phyloP scores from a whole-genome alignment of 768 basidiomycete genomes.

The Rubroboletus pulcherrimus region DNA sequence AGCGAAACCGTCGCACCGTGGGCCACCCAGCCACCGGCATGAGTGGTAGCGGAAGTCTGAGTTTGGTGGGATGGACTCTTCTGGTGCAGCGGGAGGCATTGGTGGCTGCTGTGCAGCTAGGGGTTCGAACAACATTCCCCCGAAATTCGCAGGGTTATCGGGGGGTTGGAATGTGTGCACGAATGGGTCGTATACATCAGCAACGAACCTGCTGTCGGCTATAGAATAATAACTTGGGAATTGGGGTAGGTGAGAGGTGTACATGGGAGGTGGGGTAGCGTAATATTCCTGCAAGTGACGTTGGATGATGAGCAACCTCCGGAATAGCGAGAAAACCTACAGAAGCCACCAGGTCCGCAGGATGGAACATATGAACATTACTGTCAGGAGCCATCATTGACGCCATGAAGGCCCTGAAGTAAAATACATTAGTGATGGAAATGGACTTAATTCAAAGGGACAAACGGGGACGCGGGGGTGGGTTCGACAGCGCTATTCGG shows the following conservation, averaged over 20 bases:
- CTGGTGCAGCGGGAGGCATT: conserved; percentile 11
- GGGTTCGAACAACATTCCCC: not conserved
- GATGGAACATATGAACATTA: not conserved
- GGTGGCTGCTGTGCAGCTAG: conserved; percentile 12
- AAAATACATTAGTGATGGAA: not conserved
- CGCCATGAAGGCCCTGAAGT: conserved; percentile 6
- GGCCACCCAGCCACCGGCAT: conserved; percentile 24
- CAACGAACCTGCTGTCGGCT: not conserved
- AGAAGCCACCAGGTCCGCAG: not conserved
- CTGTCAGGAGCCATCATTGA: not conserved
- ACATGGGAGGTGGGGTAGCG: not conserved
- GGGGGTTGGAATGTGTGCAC: not conserved
- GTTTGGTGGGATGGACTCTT: not conserved
- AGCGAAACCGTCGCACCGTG: conserved; percentile 20
- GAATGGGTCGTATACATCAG: not conserved
- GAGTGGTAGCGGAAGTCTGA: conserved; percentile 7
- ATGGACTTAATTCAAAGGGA: not conserved
- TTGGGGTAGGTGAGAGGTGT: not conserved
- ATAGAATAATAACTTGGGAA: not conserved
- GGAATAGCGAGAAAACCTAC: conserved; percentile 7
- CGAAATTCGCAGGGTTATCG: not conserved
- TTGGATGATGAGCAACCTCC: not conserved
- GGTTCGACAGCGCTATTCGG: not conserved
- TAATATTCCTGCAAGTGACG: conserved; percentile 10
- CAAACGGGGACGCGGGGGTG: conserved; percentile 1